Evolutionary conservation across 257 asterid species (phyloP).

Genomic region (Solanum habrochaites): DNA sequence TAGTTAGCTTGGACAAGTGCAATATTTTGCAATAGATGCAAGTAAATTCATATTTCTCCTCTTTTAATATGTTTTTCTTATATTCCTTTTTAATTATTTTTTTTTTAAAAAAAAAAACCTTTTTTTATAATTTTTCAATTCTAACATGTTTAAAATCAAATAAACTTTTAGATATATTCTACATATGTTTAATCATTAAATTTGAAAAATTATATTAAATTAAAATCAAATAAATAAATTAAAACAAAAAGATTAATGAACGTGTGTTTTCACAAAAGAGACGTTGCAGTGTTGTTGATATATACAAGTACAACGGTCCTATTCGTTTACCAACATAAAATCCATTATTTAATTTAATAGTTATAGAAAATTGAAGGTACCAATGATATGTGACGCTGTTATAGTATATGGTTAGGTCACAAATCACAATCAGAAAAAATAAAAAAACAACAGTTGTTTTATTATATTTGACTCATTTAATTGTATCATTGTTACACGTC

Average conservation of each 20-base stretch:
- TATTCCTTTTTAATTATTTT: no score
- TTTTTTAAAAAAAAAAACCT: no score
- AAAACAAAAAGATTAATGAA: neutral
- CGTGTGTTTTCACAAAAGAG: neutral
- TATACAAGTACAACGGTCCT: neutral
- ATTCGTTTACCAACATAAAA: neutral
- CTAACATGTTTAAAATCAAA: no score
- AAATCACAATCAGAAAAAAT: neutral
- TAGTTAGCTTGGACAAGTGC: neutral
- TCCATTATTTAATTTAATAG: neutral
- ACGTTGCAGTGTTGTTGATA: neutral
- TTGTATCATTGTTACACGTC: neutral
- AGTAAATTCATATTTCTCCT: neutral
- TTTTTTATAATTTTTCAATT: no score
- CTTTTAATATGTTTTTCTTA: neutral
- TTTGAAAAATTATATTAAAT: no score
- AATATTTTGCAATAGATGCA: neutral
- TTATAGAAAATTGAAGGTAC: neutral
- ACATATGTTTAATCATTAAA: no score
- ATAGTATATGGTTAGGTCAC: neutral
- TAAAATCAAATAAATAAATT: no score
- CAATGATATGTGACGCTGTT: neutral
- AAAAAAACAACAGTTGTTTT: neutral
- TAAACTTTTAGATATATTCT: rapidly evolving
- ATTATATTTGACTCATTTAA: neutral